Base-by-base conservation (phyloP, 2,329 filamentous ascomycete genomes). In the Cladosporium sp. region DNA sequence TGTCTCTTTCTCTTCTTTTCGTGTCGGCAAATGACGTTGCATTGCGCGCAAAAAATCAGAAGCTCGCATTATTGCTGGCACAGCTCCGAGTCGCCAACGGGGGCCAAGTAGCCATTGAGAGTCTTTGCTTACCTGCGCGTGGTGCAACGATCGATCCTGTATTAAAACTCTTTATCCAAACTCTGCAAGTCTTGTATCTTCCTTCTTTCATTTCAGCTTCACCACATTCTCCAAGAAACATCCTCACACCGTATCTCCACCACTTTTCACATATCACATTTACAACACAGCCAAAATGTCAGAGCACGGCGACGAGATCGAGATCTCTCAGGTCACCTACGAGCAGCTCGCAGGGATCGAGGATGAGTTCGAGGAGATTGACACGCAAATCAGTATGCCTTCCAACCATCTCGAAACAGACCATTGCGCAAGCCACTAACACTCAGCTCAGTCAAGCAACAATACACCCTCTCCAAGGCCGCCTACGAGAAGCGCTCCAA, bases 271-370 rank as follows among this genome's bases (percentile, higher is more conserved):
- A 3, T 11, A 25, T 3, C 28, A 20, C 28, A 3, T 45, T 22
- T 17, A 37, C 5, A 19, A 36, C 15, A 17, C 17, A 47, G 14
- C 22, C 12, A 40, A 56, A 39, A 56, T 56, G 54, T 47, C 54
- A 20, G 54, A 47, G 17, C 30, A 56, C 37, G 22, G 22, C 30
- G 30, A 56, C 8, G 54, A 56, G 34, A 47, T 56, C 20, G 54
- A 56, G 42, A 47, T 56, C 20, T 49, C 54, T 40, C 54, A 56
- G 36, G 54, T 88, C 62, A 83, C 82, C 60, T 92, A 90, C 75
- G 88, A 91, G 75, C 84, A 93, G 73, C 85, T 97, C 64, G 83
- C 85, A 60, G 83, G 88, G 59, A 81, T 97, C 64, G 90, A 96
- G 79, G 82, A 86, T 66, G 88, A 95, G 64, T 96, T 96, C 69